phyloP scores from a whole-genome alignment of 2,329 filamentous ascomycete species.

The Colletotrichum sp. region DNA sequence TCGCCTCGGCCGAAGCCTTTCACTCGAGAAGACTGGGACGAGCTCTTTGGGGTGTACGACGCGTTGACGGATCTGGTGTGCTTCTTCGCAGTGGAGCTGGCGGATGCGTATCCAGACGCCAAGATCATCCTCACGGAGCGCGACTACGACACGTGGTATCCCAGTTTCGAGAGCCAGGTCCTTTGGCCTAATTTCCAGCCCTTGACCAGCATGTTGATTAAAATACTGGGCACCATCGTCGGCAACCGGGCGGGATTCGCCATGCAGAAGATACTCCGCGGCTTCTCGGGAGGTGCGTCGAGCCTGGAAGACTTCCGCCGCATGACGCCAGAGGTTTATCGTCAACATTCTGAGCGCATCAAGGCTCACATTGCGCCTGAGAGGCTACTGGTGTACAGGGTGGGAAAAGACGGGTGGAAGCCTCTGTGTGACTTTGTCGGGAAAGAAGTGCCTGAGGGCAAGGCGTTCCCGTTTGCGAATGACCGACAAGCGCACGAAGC shows the following conservation, averaged over 20 bases:
- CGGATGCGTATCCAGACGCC: slow-evolving; percentile 34
- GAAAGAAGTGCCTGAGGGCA: slow-evolving; percentile 33
- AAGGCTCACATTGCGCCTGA: slow-evolving; percentile 9
- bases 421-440: slow-evolving; percentile 46
- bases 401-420: slow-evolving; percentile 43
- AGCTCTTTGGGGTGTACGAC: slow-evolving; percentile 33
- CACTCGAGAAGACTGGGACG: slow-evolving; percentile 32
- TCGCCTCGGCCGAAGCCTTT: slow-evolving; percentile 18
- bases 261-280: slow-evolving; percentile 30
- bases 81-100: slow-evolving; percentile 29
- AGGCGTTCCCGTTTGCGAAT: slow-evolving; percentile 38
- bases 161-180: slow-evolving; percentile 34
- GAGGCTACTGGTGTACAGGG: slow-evolving; percentile 11
- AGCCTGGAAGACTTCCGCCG: background rate
- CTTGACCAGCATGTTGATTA: slow-evolving; percentile 20
- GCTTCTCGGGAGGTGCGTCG: slow-evolving; percentile 25
- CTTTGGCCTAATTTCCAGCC: slow-evolving; percentile 27
- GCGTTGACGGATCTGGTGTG: slow-evolving; percentile 33
- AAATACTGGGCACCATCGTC: slow-evolving; percentile 32
- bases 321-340: background rate
- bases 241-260: slow-evolving; percentile 30
- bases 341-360: slow-evolving; percentile 11
- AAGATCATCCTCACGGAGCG: slow-evolving; percentile 36
- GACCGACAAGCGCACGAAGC: slow-evolving; percentile 21
- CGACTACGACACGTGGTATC: slow-evolving; percentile 34